phyloP scores from a whole-genome alignment of 2,329 filamentous ascomycete species.

The Dactylonectria macrodidyma region DNA sequence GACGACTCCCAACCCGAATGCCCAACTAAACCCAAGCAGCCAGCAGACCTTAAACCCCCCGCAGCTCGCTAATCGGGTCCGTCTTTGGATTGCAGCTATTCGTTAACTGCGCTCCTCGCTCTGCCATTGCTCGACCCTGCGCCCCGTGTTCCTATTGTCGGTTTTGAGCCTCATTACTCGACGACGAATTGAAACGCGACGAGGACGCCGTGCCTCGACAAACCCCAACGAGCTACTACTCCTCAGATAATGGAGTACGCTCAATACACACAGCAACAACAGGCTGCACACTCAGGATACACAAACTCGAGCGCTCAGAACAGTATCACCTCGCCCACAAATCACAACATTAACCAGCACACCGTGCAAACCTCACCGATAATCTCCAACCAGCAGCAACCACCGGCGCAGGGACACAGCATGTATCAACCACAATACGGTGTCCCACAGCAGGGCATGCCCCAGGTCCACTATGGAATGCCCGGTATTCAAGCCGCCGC shows the following conservation, averaged over 20 bases:
- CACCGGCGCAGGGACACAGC: constrained; percentile 77
- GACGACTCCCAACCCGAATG: constrained; percentile 58
- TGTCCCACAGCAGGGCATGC: constrained; percentile 81
- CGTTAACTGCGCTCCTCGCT: constrained; percentile 35
- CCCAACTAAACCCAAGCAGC: constrained; percentile 62
- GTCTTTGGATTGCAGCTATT: constrained; percentile 44
- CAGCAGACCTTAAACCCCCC: constrained; percentile 52
- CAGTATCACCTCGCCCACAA: constrained; percentile 82
- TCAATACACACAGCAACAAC: constrained; percentile 74
- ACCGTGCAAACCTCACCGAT: constrained; percentile 84
- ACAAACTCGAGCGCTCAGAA: constrained; percentile 68
- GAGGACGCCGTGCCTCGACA: constrained; percentile 47
- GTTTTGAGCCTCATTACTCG: constrained; percentile 33
- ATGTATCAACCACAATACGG: constrained; percentile 86
- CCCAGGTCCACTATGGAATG: constrained; percentile 77
- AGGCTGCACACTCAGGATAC: constrained; percentile 77
- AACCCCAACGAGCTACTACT: constrained; percentile 40
- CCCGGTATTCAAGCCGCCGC: constrained; percentile 89
- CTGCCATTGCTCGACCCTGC: constrained; percentile 29
- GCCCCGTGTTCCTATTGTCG: constrained; percentile 28
- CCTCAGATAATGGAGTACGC: constrained; percentile 80
- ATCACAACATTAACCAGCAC: constrained; percentile 77
- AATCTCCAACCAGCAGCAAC: constrained; percentile 78
- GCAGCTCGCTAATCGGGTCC: constrained; percentile 46
- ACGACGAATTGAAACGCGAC: constrained; percentile 47